phyloP scores from a whole-genome alignment of 2,329 filamentous ascomycete genomes.

The Chalaropsis thielavioides region DNA sequence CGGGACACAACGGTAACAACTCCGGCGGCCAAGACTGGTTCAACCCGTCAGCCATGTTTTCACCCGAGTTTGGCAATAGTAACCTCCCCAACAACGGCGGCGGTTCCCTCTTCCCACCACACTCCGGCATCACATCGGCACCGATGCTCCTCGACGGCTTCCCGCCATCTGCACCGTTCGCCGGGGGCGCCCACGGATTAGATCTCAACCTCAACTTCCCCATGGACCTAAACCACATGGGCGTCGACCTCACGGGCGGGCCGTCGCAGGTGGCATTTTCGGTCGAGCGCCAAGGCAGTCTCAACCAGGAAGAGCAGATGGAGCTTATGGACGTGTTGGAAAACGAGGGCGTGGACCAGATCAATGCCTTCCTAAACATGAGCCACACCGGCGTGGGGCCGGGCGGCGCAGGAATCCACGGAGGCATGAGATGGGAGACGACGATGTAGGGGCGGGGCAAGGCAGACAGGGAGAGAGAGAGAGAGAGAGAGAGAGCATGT shows the following conservation, averaged over 20 bases:
- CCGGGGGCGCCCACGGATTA: constrained; percentile 11
- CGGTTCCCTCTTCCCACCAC: constrained; percentile 23
- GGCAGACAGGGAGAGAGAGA: not conserved
- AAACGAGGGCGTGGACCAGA: constrained; percentile 48
- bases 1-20: constrained; percentile 5
- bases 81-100: constrained; percentile 7
- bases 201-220: constrained; percentile 21
- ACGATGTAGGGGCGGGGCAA: constrained; percentile 3
- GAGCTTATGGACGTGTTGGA: constrained; percentile 73
- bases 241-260: constrained; percentile 15
- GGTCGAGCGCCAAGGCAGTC: constrained; percentile 46
- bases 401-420: constrained; percentile 18
- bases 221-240: constrained; percentile 23
- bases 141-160: constrained; percentile 24
- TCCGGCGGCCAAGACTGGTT: constrained; percentile 11
- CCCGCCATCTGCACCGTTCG: constrained; percentile 18
- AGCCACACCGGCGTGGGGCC: constrained; percentile 18
- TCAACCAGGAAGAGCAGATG: constrained; percentile 67
- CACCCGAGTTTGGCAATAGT: constrained; percentile 10
- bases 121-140: constrained; percentile 30
- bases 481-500: not conserved
- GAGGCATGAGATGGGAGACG: constrained; percentile 14
- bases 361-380: constrained; percentile 43
- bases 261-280: constrained; percentile 24
- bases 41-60: constrained; percentile 16